phyloP scores from a whole-genome alignment of 2,329 filamentous ascomycete species.

The Akanthomyces dipterigenus region DNA sequence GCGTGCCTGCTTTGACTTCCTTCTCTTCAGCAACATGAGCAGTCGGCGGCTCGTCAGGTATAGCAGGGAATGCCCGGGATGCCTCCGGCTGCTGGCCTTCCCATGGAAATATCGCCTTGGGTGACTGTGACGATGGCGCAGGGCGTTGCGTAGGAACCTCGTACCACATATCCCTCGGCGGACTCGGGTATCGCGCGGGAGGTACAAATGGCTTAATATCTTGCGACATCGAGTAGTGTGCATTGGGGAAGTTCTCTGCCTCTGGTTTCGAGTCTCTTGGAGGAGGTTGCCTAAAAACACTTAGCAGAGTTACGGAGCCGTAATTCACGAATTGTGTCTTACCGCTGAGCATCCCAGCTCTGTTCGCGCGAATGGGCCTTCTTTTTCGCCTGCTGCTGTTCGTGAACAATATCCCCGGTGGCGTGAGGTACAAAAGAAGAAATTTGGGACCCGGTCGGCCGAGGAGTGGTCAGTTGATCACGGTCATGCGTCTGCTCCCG shows the following conservation, averaged over 20 bases:
- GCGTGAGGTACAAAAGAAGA: neutral
- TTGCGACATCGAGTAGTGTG: conserved; percentile 76
- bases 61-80: conserved; percentile 51
- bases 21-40: conserved; percentile 16
- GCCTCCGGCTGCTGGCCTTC: conserved; percentile 60
- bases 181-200: conserved; percentile 70
- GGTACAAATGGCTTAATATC: conserved; percentile 70
- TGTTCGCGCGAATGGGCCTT: conserved; percentile 22
- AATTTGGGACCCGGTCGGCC: neutral
- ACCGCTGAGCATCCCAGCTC: conserved; percentile 52
- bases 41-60: conserved; percentile 14
- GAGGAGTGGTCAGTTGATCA: neutral
- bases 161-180: conserved; percentile 84
- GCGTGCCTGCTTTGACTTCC: conserved; percentile 9
- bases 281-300: conserved; percentile 48
- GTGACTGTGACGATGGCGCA: conserved; percentile 45
- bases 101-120: conserved; percentile 83
- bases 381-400: conserved; percentile 18
- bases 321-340: conserved; percentile 15
- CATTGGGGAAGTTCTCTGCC: conserved; percentile 72
- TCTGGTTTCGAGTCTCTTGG: conserved; percentile 69
- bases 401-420: conserved; percentile 10
- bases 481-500: neutral
- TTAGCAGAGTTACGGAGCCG: conserved; percentile 16
- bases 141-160: conserved; percentile 63